phyloP scores from a whole-genome alignment of 257 asterid species.

The Cinchona pubescens region DNA sequence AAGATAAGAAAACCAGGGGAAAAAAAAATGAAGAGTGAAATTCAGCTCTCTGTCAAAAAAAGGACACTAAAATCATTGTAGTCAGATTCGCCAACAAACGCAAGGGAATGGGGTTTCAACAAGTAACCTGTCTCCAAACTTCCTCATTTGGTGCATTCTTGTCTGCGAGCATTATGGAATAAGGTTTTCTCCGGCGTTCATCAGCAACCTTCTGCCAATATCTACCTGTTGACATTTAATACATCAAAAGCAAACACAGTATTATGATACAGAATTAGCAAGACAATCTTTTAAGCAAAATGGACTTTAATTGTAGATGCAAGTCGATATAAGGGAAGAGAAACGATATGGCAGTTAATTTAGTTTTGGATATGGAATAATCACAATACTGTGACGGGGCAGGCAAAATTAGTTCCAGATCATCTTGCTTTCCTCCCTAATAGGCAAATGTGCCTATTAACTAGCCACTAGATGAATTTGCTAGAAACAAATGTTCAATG shows the following conservation, averaged over 20 bases:
- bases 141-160: slow-evolving; percentile 98
- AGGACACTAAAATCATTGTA: neutral
- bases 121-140: slow-evolving; percentile 82
- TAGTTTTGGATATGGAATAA: neutral
- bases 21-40: neutral
- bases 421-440: neutral
- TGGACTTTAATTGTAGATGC: neutral
- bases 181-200: slow-evolving; percentile 72
- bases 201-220: slow-evolving; percentile 88
- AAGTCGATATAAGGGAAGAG: no score
- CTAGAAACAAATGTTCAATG: neutral
- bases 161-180: slow-evolving; percentile 88
- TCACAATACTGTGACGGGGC: neutral
- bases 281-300: neutral
- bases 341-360: neutral
- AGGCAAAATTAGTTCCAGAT: neutral
- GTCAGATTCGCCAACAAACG: slow-evolving; percentile 2
- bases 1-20: neutral
- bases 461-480: neutral
- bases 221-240: slow-evolving; percentile 42
- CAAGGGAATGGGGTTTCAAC: neutral
- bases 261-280: neutral
- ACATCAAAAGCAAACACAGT: slow-evolving; percentile 1
- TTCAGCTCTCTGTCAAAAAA: neutral
- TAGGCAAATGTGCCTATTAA: neutral